These are phyloP conservation scores for Colletotrichum tofieldiae DNA, from an alignment of 2,329 filamentous ascomycete genomes.

Conservation along the genomic window DNA sequence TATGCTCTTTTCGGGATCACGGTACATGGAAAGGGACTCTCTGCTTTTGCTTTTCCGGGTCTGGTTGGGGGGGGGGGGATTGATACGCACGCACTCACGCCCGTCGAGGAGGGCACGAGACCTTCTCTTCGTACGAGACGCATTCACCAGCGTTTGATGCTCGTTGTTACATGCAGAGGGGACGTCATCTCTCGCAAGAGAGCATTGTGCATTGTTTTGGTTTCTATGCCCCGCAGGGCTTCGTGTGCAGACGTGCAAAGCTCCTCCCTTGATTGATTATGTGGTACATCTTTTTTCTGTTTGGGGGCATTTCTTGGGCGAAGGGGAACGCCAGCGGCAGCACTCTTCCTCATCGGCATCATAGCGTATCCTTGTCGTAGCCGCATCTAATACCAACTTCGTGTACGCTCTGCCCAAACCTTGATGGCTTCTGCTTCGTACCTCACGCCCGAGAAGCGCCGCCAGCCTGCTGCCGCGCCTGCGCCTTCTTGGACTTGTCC, in stretches of 20 bases:
- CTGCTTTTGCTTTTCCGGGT: neutral
- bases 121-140: neutral
- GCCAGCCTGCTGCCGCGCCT: constrained; percentile 39
- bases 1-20: constrained; percentile 21
- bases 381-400: constrained; percentile 13
- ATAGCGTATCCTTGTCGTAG: neutral
- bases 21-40: constrained; percentile 18
- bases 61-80: no score
- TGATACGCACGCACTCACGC: neutral
- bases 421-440: neutral
- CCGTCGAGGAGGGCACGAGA: neutral
- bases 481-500: constrained; percentile 59
- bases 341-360: constrained; percentile 19
- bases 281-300: neutral
- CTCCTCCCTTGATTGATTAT: neutral
- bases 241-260: neutral
- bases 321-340: neutral
- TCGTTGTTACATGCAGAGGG: constrained; percentile 5
- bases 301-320: neutral
- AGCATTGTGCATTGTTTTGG: constrained; percentile 8
- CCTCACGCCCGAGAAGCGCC: constrained; percentile 24
- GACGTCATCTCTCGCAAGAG: constrained; percentile 32
- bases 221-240: neutral
- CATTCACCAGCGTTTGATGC: neutral
- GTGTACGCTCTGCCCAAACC: neutral